phyloP scores from a whole-genome alignment of 345 rosid species.

The Dovyalis caffra region DNA sequence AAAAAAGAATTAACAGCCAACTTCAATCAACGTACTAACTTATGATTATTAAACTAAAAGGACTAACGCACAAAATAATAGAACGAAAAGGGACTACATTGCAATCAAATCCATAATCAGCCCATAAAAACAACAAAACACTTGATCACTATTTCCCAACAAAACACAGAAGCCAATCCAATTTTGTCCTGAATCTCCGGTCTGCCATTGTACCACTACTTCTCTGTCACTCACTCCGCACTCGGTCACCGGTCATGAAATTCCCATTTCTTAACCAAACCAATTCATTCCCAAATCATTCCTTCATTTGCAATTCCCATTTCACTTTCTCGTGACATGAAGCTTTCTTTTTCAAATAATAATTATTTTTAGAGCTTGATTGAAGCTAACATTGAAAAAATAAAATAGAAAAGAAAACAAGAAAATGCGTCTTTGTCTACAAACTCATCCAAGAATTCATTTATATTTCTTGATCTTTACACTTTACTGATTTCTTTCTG shows the following conservation, averaged over 20 bases:
- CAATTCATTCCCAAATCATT: neutral
- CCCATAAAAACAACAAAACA: neutral
- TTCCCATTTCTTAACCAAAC: conserved; percentile 16
- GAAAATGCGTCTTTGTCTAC: neutral
- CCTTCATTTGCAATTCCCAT: conserved; percentile 11
- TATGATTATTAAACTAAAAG: neutral
- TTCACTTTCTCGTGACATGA: conserved; percentile 22
- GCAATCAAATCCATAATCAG: neutral
- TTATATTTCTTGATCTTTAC: neutral
- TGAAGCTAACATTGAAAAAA: neutral
- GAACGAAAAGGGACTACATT: neutral
- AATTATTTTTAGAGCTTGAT: neutral
- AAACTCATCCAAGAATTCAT: neutral
- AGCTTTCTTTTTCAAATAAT: neutral
- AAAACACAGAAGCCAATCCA: neutral
- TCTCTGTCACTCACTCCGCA: neutral
- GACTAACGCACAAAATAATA: neutral
- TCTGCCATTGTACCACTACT: neutral
- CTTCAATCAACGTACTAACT: neutral
- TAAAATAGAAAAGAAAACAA: too few relatives aligned
- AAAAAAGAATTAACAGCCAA: neutral
- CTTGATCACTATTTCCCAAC: neutral
- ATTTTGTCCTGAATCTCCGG: too few relatives aligned
- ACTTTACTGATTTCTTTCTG: neutral
- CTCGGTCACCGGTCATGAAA: conserved; percentile 15